Evolutionary conservation across 2,329 filamentous ascomycete genomes (phyloP).

Genomic region (Bipolaris zeicola): DNA sequence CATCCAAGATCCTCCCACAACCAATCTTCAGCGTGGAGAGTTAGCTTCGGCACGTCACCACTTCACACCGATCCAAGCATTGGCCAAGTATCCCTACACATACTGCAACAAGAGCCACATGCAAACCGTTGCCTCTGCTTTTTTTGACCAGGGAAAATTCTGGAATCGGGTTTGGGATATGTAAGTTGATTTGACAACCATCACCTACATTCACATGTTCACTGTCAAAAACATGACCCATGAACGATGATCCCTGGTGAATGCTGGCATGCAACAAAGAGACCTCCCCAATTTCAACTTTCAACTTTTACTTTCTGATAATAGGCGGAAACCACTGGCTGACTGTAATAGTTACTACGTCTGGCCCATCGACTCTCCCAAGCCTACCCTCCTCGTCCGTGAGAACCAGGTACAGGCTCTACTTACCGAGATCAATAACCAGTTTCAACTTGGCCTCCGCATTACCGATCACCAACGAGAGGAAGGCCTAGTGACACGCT

Average conservation of each 20-base stretch:
- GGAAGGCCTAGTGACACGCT: constrained; percentile 65
- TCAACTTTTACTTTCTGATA: not conserved
- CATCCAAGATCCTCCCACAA: constrained; percentile 19
- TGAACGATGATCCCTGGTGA: no score
- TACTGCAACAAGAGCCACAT: constrained; percentile 59
- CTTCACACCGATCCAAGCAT: constrained; percentile 52
- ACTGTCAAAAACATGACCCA: no score
- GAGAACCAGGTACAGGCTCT: constrained; percentile 69
- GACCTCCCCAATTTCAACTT: constrained; percentile 16
- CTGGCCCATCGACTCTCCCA: constrained; percentile 52
- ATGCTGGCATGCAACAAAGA: not conserved
- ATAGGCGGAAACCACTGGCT: not conserved
- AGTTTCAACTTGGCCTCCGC: constrained; percentile 58
- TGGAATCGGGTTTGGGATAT: constrained; percentile 73
- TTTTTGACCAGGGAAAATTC: constrained; percentile 65
- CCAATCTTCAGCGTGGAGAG: constrained; percentile 36
- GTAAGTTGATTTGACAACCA: constrained; percentile 59
- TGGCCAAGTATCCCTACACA: constrained; percentile 64
- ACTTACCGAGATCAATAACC: constrained; percentile 66
- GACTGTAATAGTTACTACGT: constrained; percentile 68
- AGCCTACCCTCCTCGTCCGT: constrained; percentile 70
- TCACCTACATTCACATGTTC: constrained; percentile 8
- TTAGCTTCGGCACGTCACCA: constrained; percentile 41
- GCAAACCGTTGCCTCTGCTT: constrained; percentile 58
- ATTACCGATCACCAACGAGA: constrained; percentile 62